A percentile compares a stretch with the other conserved stretches of the same genome.
Conservation (phyloP, 2,329 filamentous ascomycete genomes). For the Fusarium sp. region DNA sequence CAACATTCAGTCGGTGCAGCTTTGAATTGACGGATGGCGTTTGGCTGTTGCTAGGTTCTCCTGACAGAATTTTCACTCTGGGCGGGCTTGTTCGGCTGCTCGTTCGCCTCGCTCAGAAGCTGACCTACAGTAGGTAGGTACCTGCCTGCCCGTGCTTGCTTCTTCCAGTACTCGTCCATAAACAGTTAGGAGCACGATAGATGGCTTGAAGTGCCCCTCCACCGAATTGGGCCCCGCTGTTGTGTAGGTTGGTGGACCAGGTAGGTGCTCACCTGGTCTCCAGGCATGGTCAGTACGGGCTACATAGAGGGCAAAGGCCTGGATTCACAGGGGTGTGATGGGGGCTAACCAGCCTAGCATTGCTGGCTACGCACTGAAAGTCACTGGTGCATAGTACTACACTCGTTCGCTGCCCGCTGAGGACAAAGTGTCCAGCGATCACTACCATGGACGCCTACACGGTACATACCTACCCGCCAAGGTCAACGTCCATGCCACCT, state of each 20-base stretch:
- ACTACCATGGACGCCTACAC: not conserved
- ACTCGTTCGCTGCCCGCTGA: conserved; percentile 30
- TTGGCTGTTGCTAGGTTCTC: conserved; percentile 45
- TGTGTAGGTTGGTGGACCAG: conserved; percentile 26
- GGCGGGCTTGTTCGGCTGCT: conserved; percentile 32
- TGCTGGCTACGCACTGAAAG: conserved; percentile 32
- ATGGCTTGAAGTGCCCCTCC: conserved; percentile 36
- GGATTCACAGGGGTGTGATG: conserved; percentile 30
- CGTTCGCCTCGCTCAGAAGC: conserved; percentile 41
- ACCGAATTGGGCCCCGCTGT: conserved; percentile 45
- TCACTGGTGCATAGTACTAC: conserved; percentile 40
- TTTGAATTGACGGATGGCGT: conserved; percentile 37
- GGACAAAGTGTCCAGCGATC: conserved; percentile 1
- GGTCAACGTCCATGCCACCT: conserved; percentile 25
- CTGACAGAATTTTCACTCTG: conserved; percentile 50
- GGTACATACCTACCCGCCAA: conserved; percentile 15
- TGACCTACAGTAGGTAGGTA: conserved; percentile 2
- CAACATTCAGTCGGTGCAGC: conserved; percentile 37
- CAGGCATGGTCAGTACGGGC: conserved; percentile 13
- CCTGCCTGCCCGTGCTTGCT: conserved; percentile 24
- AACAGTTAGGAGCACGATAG: conserved; percentile 36
- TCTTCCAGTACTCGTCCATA: conserved; percentile 37
- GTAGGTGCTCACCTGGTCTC: conserved; percentile 32
- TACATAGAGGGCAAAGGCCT: conserved; percentile 23
- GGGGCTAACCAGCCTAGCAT: conserved; percentile 25